phyloP scores from a whole-genome alignment of 345 rosid species.

The Psidium friedrichsthalianum region DNA sequence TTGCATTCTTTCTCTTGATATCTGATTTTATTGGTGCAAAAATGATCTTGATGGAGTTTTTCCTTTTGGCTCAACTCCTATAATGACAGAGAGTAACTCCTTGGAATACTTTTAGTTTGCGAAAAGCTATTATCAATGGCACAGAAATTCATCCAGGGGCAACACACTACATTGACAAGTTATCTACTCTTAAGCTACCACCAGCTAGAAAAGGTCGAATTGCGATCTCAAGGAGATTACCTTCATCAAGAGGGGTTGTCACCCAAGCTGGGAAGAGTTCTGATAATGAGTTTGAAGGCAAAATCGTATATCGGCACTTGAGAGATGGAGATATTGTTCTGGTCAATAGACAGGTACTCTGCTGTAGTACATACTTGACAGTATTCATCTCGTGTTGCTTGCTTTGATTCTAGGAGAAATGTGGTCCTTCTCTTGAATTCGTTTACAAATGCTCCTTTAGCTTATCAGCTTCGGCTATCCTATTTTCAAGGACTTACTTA shows the following conservation, averaged over 20 bases:
- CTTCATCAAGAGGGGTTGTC: constrained; percentile 66
- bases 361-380: background rate
- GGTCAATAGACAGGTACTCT: constrained; percentile 82
- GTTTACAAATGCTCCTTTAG: background rate
- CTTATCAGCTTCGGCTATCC: background rate
- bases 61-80: background rate
- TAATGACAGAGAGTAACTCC: constrained; percentile 71
- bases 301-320: constrained; percentile 77
- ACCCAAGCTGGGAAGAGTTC: constrained; percentile 48
- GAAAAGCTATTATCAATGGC: constrained; percentile 78
- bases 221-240: constrained; percentile 61
- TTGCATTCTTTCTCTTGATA: background rate
- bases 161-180: constrained; percentile 71
- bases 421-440: background rate
- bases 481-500: background rate
- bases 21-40: background rate
- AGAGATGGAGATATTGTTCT: constrained; percentile 93
- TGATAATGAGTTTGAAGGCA: constrained; percentile 63
- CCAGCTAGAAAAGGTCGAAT: constrained; percentile 36
- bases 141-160: constrained; percentile 89
- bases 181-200: constrained; percentile 43
- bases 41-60: background rate
- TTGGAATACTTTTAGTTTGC: constrained; percentile 66
- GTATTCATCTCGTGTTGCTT: background rate
- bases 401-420: background rate